phyloP scores from a whole-genome alignment of 2,329 filamentous ascomycete species.

The Fusarium heterosporum region DNA sequence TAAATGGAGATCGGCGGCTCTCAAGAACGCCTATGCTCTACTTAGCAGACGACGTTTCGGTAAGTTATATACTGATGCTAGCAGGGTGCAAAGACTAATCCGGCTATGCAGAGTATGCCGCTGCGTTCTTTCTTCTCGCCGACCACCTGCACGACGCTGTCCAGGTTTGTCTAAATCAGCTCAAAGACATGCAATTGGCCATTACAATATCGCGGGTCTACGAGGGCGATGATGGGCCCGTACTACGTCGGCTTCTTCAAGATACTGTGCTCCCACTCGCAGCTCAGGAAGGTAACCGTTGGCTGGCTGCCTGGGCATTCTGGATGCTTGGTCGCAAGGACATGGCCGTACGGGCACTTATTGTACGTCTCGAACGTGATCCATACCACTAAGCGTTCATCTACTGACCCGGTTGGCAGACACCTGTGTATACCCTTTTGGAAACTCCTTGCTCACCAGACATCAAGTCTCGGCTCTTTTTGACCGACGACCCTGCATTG shows the following conservation, averaged over 20 bases:
- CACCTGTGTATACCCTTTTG: constrained; percentile 80
- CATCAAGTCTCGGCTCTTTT: constrained; percentile 80
- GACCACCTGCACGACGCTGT: constrained; percentile 87
- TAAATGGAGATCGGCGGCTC: constrained; percentile 87
- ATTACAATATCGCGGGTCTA: constrained; percentile 90
- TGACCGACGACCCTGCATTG: constrained; percentile 90
- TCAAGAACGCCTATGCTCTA: constrained; percentile 96
- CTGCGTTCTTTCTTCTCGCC: constrained; percentile 93
- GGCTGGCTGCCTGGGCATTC: constrained; percentile 96
- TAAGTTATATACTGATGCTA: constrained; percentile 53
- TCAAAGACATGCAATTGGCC: constrained; percentile 89
- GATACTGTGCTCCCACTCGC: constrained; percentile 84
- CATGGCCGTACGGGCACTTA: constrained; percentile 84
- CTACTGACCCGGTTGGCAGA: constrained; percentile 59
- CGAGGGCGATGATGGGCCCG: constrained; percentile 82
- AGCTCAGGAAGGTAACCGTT: constrained; percentile 84
- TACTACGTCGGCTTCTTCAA: constrained; percentile 78
- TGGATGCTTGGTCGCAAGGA: constrained; percentile 88
- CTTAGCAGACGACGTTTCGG: constrained; percentile 90
- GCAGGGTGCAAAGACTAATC: constrained; percentile 38
- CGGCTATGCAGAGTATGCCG: constrained; percentile 81
- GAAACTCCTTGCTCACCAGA: constrained; percentile 76
- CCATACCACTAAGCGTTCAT: background rate
- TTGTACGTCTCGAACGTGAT: constrained; percentile 66
- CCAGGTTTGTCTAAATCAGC: constrained; percentile 85